phyloP scores from a whole-genome alignment of 306 rosid species.

The Lathyrus sativus region DNA sequence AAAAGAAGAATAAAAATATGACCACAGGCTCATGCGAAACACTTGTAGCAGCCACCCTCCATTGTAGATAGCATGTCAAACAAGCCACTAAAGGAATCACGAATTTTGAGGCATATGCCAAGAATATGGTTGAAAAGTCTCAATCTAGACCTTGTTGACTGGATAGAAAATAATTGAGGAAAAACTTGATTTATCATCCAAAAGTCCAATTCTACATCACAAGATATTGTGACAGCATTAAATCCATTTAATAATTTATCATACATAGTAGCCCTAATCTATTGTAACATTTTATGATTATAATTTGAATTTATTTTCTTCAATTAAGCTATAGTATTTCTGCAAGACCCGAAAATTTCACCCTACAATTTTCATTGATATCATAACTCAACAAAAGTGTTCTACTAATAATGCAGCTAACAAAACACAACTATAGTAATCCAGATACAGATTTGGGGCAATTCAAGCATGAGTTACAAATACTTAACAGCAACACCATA shows the following conservation, averaged over 20 bases:
- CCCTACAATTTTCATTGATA: constrained; percentile 16
- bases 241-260: neutral
- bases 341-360: neutral
- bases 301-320: neutral
- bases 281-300: neutral
- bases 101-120: neutral
- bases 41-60: neutral
- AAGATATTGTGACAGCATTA: neutral
- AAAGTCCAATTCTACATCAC: neutral
- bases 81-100: neutral
- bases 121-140: neutral
- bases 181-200: too few species aligned
- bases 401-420: constrained; percentile 27
- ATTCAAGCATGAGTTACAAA: constrained; percentile 13
- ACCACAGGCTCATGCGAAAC: neutral
- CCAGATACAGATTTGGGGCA: constrained; percentile 38
- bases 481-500: constrained; percentile 19
- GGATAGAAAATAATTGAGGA: neutral
- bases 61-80: neutral
- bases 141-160: neutral
- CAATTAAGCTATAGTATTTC: neutral
- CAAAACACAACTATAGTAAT: neutral
- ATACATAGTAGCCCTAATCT: neutral
- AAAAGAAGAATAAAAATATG: neutral
- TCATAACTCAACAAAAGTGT: constrained; percentile 20